A percentile compares a stretch with the other conserved stretches of the same genome.
These are phyloP conservation scores for Trametes cinnabarina DNA, from an alignment of 768 basidiomycete species.

Conservation along the genomic window DNA sequence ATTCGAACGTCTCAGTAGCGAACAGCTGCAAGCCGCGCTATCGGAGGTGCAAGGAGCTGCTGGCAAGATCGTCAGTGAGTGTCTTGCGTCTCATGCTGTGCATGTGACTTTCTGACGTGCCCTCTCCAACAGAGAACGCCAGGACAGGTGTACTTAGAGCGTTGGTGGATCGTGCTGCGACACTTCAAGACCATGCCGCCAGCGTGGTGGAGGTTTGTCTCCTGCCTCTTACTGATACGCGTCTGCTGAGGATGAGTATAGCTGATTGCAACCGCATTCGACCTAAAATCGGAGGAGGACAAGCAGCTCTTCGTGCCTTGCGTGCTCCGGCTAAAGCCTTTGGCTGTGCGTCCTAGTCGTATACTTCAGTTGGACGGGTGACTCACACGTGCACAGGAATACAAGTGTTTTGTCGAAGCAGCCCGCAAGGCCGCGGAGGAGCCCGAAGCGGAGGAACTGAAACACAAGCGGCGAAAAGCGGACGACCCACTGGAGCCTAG, in stretches of 20 bases:
- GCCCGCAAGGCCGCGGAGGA: constrained; percentile 12
- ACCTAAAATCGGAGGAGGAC: constrained; percentile 48
- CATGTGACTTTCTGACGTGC: background rate
- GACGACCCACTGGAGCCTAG: constrained; percentile 55
- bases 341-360: constrained; percentile 41
- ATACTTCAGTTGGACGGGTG: too few species aligned
- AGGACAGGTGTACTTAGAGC: constrained; percentile 79
- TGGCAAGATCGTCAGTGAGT: constrained; percentile 65
- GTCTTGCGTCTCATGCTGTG: background rate
- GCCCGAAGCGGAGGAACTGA: constrained; percentile 22
- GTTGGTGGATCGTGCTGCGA: constrained; percentile 63
- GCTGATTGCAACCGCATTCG: constrained; percentile 63
- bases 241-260: constrained; percentile 28
- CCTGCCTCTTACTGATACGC: background rate
- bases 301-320: constrained; percentile 62
- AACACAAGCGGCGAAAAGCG: constrained; percentile 4
- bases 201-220: constrained; percentile 56
- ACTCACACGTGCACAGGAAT: constrained; percentile 20
- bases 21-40: constrained; percentile 54
- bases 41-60: constrained; percentile 60
- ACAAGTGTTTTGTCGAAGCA: constrained; percentile 16
- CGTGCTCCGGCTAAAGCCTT: constrained; percentile 51
- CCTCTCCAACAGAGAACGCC: constrained; percentile 48
- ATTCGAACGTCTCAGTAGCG: constrained; percentile 55
- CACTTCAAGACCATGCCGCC: constrained; percentile 45